phyloP scores from a whole-genome alignment of 495 filamentous ascomycete species.

The Podospora pseudopauciseta region DNA sequence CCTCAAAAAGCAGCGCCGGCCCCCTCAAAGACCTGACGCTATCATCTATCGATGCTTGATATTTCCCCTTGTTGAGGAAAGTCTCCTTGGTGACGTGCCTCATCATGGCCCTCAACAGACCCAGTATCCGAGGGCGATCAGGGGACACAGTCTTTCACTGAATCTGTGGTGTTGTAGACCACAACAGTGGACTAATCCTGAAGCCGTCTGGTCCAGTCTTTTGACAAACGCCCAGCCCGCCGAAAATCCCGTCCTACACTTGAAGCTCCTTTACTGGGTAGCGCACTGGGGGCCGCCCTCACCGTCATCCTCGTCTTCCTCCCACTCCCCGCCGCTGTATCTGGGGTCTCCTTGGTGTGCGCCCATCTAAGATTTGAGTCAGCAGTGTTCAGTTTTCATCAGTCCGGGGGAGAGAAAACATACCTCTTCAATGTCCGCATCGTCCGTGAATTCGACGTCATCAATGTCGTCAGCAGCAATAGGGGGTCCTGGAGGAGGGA shows the following conservation, averaged over 20 bases:
- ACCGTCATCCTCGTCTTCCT: slow-evolving; percentile 75
- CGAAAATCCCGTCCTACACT: neutral
- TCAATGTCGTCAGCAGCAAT: slow-evolving; percentile 72
- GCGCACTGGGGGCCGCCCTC: slow-evolving; percentile 68
- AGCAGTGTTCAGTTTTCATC: slow-evolving; percentile 8
- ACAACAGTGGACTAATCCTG: too few species aligned
- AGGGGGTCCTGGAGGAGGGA: slow-evolving; percentile 58
- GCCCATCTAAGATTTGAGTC: slow-evolving; percentile 51
- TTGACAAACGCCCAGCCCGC: neutral
- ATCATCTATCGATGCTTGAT: neutral
- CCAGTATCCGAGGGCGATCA: neutral
- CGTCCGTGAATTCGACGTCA: slow-evolving; percentile 79
- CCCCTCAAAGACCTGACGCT: neutral
- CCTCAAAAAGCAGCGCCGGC: neutral
- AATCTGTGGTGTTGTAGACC: neutral
- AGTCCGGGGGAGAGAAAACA: slow-evolving; percentile 24
- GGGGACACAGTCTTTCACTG: neutral
- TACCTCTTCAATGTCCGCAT: slow-evolving; percentile 76
- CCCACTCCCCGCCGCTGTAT: slow-evolving; percentile 64
- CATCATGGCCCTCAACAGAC: neutral
- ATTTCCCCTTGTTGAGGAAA: neutral
- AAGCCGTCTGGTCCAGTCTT: neutral
- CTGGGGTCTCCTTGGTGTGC: slow-evolving; percentile 63
- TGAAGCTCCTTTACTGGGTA: slow-evolving; percentile 61
- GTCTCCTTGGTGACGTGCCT: neutral